These are phyloP conservation scores for Prunus dulcis DNA, from an alignment of 306 rosid genomes.

Conservation along the genomic window DNA sequence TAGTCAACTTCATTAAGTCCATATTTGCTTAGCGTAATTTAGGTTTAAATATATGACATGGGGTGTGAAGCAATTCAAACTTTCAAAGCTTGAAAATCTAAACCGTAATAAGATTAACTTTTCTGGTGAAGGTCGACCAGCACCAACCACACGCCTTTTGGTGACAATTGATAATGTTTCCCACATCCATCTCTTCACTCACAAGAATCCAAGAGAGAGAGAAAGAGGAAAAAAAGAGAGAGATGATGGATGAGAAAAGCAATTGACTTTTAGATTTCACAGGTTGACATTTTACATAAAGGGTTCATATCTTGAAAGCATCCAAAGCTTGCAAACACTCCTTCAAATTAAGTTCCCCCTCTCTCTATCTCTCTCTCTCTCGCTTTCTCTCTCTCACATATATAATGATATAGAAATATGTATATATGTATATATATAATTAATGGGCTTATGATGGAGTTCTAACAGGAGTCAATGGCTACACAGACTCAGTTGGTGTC, in stretches of 20 bases:
- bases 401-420: background rate
- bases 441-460: slow-evolving; percentile 44
- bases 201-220: slow-evolving; percentile 67
- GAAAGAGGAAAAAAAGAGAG: slow-evolving; percentile 10
- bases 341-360: slow-evolving; percentile 15
- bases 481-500: slow-evolving; percentile 75
- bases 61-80: background rate
- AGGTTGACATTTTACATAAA: slow-evolving; percentile 71
- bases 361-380: background rate
- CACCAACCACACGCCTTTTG: slow-evolving; percentile 51
- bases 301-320: slow-evolving; percentile 51
- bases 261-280: slow-evolving; percentile 64
- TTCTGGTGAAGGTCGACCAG: slow-evolving; percentile 48
- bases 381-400: background rate
- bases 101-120: slow-evolving; percentile 21
- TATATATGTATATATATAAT: background rate
- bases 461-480: slow-evolving; percentile 59
- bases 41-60: background rate
- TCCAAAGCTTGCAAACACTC: slow-evolving; percentile 64
- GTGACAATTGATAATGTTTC: slow-evolving; percentile 75
- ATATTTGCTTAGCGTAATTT: too few relatives aligned
- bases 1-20: too few relatives aligned
- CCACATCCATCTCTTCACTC: slow-evolving; percentile 81
- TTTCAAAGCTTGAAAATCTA: slow-evolving; percentile 29
- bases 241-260: slow-evolving; percentile 38